Evolutionary conservation across 225 moss, liverwort and hornwort genomes (phyloP).

Genomic region (Bryum argenteum): DNA sequence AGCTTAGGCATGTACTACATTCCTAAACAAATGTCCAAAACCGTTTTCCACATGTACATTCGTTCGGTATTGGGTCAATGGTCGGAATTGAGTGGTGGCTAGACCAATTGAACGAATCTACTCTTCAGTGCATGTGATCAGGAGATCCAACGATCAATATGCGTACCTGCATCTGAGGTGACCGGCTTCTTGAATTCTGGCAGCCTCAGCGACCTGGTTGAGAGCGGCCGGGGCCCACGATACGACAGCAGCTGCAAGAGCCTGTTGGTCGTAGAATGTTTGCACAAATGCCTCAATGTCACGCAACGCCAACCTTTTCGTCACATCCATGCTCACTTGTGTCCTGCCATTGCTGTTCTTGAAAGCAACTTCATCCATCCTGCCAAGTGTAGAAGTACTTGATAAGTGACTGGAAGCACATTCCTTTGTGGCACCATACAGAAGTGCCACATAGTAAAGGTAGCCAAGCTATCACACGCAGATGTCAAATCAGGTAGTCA

Average conservation of each 20-base stretch:
- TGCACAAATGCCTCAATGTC: slow-evolving; percentile 90
- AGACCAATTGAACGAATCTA: not conserved
- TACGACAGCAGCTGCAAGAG: slow-evolving; percentile 67
- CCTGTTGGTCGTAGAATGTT: slow-evolving; percentile 74
- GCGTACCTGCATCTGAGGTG: slow-evolving; percentile 89
- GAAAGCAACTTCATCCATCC: slow-evolving; percentile 83
- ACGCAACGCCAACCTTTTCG: slow-evolving; percentile 74
- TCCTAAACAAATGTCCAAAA: too few relatives aligned
- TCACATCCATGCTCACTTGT: slow-evolving; percentile 56
- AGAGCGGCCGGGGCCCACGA: slow-evolving; percentile 82
- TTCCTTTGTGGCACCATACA: not conserved
- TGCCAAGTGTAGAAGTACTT: slow-evolving; percentile 30
- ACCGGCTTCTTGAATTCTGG: slow-evolving; percentile 88
- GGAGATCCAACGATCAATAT: not conserved
- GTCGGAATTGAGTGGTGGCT: too few relatives aligned
- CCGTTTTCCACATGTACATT: too few relatives aligned
- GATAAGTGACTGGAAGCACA: too few relatives aligned
- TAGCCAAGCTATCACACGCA: too few relatives aligned
- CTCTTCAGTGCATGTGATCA: not conserved
- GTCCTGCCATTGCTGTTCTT: slow-evolving; percentile 59
- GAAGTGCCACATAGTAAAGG: not conserved
- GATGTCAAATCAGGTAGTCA: not conserved
- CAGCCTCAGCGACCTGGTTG: slow-evolving; percentile 70
- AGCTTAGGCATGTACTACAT: too few relatives aligned
- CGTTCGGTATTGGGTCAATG: too few relatives aligned